Conservation (phyloP, 129 eudicot species). For the Helianthus annuus region DNA sequence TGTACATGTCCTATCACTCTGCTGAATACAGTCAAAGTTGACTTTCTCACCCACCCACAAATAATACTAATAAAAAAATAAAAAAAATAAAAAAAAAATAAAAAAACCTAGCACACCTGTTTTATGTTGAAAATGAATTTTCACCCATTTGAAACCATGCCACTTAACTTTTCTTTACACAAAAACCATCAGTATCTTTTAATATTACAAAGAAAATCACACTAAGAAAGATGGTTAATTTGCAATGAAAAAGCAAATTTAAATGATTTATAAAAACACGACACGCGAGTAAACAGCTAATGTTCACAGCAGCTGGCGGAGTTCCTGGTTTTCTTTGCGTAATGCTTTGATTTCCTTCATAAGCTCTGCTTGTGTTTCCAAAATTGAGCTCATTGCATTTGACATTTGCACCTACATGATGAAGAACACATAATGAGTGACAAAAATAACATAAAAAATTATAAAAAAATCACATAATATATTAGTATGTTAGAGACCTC, state of each 20-base stretch:
- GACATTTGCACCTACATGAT: constrained; percentile 71
- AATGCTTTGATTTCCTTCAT: constrained; percentile 77
- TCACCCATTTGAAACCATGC: constrained; percentile 2
- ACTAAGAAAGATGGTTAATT: constrained; percentile 11
- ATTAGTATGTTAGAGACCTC: constrained; percentile 52
- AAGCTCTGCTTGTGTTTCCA: constrained; percentile 81
- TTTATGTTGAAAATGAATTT: constrained; percentile 4
- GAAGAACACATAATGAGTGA: constrained; percentile 12
- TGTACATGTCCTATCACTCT: constrained; percentile 11
- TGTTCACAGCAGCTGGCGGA: constrained; percentile 64
- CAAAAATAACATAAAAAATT: constrained; percentile 1
- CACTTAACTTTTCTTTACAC: constrained; percentile 21
- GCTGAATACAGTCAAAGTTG: constrained; percentile 1
- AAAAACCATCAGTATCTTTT: constrained; percentile 7
- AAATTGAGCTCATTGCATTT: constrained; percentile 52
- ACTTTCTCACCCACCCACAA: constrained; percentile 20
- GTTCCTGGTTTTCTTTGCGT: constrained; percentile 78
- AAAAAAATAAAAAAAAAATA: no score
- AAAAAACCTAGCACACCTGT: neutral
- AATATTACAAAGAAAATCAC: constrained; percentile 4
- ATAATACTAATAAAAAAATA: constrained; percentile 17
- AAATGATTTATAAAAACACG: neutral
- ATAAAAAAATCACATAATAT: neutral
- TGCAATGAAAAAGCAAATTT: constrained; percentile 26
- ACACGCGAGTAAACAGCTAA: constrained; percentile 7